Conservation (phyloP, 352 stramenopile species). For the Pythium plurisporium region DNA sequence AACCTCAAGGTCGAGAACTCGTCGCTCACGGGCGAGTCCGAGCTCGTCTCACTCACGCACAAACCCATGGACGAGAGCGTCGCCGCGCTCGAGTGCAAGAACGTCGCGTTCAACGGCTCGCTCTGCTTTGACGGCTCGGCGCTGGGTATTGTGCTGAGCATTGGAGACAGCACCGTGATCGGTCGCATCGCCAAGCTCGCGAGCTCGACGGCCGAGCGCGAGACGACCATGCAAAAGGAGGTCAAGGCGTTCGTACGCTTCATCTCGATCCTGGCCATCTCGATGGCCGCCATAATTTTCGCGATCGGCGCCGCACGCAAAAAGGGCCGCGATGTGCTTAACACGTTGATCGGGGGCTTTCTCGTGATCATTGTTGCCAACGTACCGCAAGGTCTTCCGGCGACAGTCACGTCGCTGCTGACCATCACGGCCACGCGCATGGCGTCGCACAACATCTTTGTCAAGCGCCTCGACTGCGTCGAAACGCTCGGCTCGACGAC, state of each 20-base stretch:
- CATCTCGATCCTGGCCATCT: conserved; percentile 32
- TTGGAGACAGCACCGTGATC: conserved; percentile 49
- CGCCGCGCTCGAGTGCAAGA: conserved; percentile 40
- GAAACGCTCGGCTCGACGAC: conserved; percentile 87
- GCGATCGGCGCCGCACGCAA: conserved; percentile 30
- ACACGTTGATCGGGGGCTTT: conserved; percentile 45
- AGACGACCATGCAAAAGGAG: conserved; percentile 46
- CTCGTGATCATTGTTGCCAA: conserved; percentile 52
- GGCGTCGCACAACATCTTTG: conserved; percentile 80
- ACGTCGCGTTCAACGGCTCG: conserved; percentile 44
- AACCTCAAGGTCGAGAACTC: conserved; percentile 63
- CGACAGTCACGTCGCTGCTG: conserved; percentile 86
- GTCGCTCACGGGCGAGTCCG: conserved; percentile 55
- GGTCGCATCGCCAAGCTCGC: conserved; percentile 42
- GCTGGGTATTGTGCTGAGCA: conserved; percentile 35
- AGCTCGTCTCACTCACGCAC: conserved; percentile 24
- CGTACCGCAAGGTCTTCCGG: conserved; percentile 87
- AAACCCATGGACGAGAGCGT: neutral
- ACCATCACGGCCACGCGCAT: conserved; percentile 83
- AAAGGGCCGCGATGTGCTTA: conserved; percentile 29
- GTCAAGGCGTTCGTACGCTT: conserved; percentile 44
- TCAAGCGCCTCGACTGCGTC: conserved; percentile 85
- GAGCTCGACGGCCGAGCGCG: conserved; percentile 23
- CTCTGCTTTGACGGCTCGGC: conserved; percentile 44
- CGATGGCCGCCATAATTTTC: conserved; percentile 31